Base-by-base conservation (phyloP, 2,329 filamentous ascomycete genomes). In the Plectosphaerella sp. region DNA sequence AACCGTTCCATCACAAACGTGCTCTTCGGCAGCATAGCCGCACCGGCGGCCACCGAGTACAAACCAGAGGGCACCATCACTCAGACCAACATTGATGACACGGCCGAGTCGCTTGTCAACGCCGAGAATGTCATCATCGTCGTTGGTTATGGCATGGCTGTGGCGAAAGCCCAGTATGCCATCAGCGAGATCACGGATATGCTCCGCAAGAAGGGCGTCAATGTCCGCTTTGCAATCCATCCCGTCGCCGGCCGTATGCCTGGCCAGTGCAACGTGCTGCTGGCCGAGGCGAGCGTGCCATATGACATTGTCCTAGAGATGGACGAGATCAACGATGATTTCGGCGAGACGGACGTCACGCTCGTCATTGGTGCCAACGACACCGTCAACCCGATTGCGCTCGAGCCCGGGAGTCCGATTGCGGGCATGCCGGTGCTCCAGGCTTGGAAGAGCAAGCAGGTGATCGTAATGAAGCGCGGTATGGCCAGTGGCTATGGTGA, bases 321-420 rank as follows among this genome's bases (percentile, higher is more conserved):
- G 91, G 91, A 96, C 61, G 91, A 96, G 74, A 95, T 96, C 72
- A 96, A 96, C 67, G 91, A 95, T 57, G 91, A 96, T 62, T 96
- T 96, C 67, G 70, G 78, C 7, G 88, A 94, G 25, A 95, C 91
- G 0, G 91, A 96, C 62, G 76, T 96, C 10, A 91, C 89, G 0
- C 80, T 96, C 4, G 91, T 96, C 0, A 96, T 96, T 62, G 91
- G 91, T 3, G 91, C 91, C 9, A 96, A 96, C 61, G 91, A 96
- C 62, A 96, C 91, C 0, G 91, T 96, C 37, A 96, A 96, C 63
- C 91, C 91, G 0, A 93, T 93, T 61, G 90, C 91, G 0, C 72
- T 96, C 58, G 89, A 96, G 66, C 86, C 88, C 5, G 89, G 89
- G 33, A 90, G 86, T 54, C 80, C 89, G 0, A 96, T 96, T 59